Evolutionary conservation across 139 green algal species (phyloP).

Genomic region (Tetradesmus lagerheimii): DNA sequence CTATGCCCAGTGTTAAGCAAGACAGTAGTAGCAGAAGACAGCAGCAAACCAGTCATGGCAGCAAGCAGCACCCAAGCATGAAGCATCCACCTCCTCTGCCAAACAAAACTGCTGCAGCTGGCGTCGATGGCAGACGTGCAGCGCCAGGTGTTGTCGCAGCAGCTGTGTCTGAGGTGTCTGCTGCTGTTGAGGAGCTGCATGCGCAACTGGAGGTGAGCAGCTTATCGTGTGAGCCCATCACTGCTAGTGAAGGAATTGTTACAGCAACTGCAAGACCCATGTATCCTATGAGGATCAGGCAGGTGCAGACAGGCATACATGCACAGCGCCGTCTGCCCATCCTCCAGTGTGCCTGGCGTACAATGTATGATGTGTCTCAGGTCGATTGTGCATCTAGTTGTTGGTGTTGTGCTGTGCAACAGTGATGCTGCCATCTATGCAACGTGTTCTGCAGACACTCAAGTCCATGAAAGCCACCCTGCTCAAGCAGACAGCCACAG

Average conservation of each 20-base stretch:
- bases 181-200: slow-evolving; percentile 20
- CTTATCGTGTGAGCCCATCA: background rate
- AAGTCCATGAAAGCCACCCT: slow-evolving; percentile 15
- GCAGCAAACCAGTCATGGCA: background rate
- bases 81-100: background rate
- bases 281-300: too few species aligned
- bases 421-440: background rate
- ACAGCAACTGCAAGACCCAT: background rate
- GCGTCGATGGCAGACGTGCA: background rate
- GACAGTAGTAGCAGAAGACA: background rate
- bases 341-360: too few species aligned
- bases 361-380: background rate
- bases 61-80: background rate
- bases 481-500: slow-evolving; percentile 24
- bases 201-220: slow-evolving; percentile 15
- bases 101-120: slow-evolving; percentile 47
- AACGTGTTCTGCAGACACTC: slow-evolving; percentile 5
- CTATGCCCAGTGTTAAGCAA: background rate
- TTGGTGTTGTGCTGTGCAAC: background rate
- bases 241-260: background rate
- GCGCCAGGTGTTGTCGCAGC: background rate
- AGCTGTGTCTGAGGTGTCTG: background rate
- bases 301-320: too few species aligned
- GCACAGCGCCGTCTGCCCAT: too few species aligned
- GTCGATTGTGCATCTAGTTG: background rate